Percentiles rank a stretch among this genome's conserved stretches.
Evolutionary conservation across 2,329 filamentous ascomycete genomes (phyloP).

Genomic region (Neonectria ditissima): DNA sequence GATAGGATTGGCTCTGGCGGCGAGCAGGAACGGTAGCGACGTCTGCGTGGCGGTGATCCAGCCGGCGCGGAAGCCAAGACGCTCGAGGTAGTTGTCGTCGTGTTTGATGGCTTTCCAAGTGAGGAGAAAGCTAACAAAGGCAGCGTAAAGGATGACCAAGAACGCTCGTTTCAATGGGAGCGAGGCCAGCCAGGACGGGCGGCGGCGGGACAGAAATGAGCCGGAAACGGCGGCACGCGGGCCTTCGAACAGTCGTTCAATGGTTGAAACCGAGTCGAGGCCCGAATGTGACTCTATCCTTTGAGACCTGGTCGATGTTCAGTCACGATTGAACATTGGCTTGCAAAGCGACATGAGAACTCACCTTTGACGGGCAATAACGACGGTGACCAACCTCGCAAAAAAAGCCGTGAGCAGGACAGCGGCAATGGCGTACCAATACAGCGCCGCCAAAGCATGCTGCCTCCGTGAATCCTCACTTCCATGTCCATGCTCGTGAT

Average conservation of each 20-base stretch:
- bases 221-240: constrained; percentile 24
- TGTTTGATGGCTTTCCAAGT: constrained; percentile 44
- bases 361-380: constrained; percentile 42
- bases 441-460: constrained; percentile 41
- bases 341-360: neutral
- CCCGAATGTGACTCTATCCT: constrained; percentile 31
- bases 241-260: constrained; percentile 34
- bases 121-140: constrained; percentile 37
- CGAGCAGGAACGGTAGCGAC: constrained; percentile 40
- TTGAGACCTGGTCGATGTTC: constrained; percentile 26
- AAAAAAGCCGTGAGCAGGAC: constrained; percentile 31
- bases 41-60: constrained; percentile 44
- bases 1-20: constrained; percentile 41
- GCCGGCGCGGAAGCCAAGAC: constrained; percentile 43
- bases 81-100: constrained; percentile 42
- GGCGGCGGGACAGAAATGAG: constrained; percentile 23
- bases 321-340: neutral
- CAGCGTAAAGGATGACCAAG: constrained; percentile 33
- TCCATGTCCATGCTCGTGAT: constrained; percentile 35
- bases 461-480: constrained; percentile 43
- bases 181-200: constrained; percentile 28
- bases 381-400: constrained; percentile 31
- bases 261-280: constrained; percentile 27
- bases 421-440: constrained; percentile 41
- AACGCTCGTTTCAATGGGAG: constrained; percentile 35